phyloP scores from a whole-genome alignment of 495 filamentous ascomycete genomes.

The Xylaria scruposa region DNA sequence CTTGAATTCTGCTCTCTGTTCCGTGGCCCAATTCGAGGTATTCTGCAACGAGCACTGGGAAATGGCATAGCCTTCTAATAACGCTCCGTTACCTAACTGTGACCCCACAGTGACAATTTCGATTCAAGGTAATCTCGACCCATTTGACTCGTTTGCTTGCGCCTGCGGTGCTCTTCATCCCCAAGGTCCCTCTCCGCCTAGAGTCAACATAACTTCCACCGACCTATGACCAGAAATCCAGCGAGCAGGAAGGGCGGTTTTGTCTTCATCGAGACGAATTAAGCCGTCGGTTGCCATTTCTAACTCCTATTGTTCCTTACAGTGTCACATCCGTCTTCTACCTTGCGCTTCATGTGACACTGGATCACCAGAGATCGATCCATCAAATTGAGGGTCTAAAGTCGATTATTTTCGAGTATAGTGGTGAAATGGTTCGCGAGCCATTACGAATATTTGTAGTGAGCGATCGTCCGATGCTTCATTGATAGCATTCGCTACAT shows the following conservation, averaged over 20 bases:
- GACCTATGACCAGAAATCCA: not conserved
- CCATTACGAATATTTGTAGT: not conserved
- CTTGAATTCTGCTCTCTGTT: slow-evolving; percentile 27
- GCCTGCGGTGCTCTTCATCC: not conserved
- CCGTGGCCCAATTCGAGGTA: slow-evolving; percentile 4
- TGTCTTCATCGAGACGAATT: slow-evolving; percentile 13
- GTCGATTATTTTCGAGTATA: slow-evolving; percentile 4
- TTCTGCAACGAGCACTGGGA: slow-evolving; percentile 1
- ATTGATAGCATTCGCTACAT: not conserved
- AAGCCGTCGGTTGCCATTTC: not conserved
- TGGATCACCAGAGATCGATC: not conserved
- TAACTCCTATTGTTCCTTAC: not conserved
- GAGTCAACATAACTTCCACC: not conserved
- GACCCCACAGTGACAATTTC: slow-evolving; percentile 11
- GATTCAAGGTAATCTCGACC: not conserved
- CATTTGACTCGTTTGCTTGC: slow-evolving; percentile 6
- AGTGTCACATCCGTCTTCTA: not conserved
- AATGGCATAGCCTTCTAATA: slow-evolving; percentile 17
- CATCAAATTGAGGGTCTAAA: not conserved
- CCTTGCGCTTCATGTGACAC: slow-evolving; percentile 1
- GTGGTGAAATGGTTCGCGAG: not conserved
- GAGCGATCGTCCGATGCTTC: not conserved
- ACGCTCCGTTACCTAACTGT: slow-evolving; percentile 2
- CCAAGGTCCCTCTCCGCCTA: not conserved
- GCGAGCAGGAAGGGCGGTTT: not conserved